These are phyloP conservation scores for Nitzschia putrida DNA, from an alignment of 108 stramenopile genomes.

Conservation along the genomic window DNA sequence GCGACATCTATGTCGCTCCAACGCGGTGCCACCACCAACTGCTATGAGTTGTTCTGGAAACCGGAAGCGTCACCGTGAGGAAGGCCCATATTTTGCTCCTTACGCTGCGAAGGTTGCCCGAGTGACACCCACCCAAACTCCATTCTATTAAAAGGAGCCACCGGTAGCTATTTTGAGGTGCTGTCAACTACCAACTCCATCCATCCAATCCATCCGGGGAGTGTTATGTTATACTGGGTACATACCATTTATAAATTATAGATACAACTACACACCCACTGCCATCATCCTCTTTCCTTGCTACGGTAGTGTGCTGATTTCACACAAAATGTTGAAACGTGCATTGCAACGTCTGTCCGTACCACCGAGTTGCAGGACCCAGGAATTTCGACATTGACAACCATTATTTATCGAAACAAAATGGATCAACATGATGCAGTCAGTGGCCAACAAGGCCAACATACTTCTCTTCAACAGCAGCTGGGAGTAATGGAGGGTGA, in stretches of 20 bases:
- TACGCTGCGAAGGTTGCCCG: conserved; percentile 24
- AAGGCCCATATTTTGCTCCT: background rate
- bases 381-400: too few relatives aligned
- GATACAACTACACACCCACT: too few relatives aligned
- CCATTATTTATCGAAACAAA: background rate
- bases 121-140: conserved; percentile 36
- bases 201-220: too few relatives aligned
- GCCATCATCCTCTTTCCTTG: too few relatives aligned
- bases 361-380: too few relatives aligned
- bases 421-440: background rate
- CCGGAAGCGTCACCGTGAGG: conserved; percentile 23
- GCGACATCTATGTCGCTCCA: background rate
- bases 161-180: too few relatives aligned
- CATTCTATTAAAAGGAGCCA: conserved; percentile 12
- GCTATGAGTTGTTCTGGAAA: background rate
- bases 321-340: too few relatives aligned
- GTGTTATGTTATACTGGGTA: too few relatives aligned
- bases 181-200: too few relatives aligned
- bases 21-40: background rate
- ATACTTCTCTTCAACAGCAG: background rate
- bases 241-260: too few relatives aligned
- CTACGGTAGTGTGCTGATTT: too few relatives aligned
- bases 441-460: background rate
- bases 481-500: background rate
- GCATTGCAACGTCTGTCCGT: too few relatives aligned